Evolutionary conservation across 345 rosid species (phyloP).

Genomic region (Iberis pinnata): DNA sequence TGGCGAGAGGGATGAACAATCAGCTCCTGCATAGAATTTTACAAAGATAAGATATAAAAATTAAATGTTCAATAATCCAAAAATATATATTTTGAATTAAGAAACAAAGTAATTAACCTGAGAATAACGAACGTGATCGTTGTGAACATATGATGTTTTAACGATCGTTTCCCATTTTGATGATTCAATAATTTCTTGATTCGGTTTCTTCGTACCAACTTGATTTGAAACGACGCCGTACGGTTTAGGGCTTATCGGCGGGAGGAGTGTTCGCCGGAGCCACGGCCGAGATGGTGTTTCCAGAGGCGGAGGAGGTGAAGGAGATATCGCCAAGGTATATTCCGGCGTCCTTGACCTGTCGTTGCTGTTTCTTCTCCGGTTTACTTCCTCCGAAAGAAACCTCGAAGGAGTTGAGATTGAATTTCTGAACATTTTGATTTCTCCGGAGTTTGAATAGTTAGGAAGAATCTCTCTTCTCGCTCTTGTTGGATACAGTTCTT

Average conservation of each 20-base stretch:
- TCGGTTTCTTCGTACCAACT: conserved; percentile 27
- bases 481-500: conserved; percentile 41
- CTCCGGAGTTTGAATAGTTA: conserved; percentile 35
- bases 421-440: conserved; percentile 18
- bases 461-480: conserved; percentile 40
- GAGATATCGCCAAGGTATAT: conserved; percentile 30
- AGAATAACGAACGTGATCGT: conserved; percentile 77
- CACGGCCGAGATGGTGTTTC: conserved; percentile 83
- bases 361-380: conserved; percentile 14
- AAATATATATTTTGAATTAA: background rate
- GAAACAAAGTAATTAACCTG: conserved; percentile 37
- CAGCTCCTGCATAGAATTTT: conserved; percentile 17
- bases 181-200: conserved; percentile 31
- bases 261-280: conserved; percentile 65
- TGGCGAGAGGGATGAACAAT: conserved; percentile 23
- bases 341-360: conserved; percentile 18
- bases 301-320: conserved; percentile 54
- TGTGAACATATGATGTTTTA: conserved; percentile 65
- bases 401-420: conserved; percentile 28
- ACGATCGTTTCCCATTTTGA: conserved; percentile 98
- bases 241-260: conserved; percentile 37
- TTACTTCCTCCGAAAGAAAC: conserved; percentile 25
- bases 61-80: background rate
- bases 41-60: conserved; percentile 1
- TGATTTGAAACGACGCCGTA: conserved; percentile 30